Conservation (phyloP, 1,284 basidiomycete species). For the Mycosarcoma maydis region DNA sequence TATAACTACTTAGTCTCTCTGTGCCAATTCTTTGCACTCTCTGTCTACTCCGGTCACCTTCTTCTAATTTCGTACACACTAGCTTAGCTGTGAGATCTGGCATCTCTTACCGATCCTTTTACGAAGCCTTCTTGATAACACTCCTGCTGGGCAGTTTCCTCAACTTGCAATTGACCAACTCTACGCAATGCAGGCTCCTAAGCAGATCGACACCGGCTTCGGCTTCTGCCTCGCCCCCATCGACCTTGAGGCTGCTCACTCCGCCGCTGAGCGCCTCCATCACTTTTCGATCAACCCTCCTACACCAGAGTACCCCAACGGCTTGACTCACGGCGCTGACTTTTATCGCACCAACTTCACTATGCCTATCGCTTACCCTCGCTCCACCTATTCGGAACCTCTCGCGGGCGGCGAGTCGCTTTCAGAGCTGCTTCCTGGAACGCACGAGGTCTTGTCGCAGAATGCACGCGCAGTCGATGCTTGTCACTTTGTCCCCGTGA, state of each 20-base stretch:
- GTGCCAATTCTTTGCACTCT: background rate
- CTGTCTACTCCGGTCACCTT: too few species aligned
- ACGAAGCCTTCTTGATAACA: background rate
- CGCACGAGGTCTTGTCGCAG: constrained; percentile 42
- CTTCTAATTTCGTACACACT: background rate
- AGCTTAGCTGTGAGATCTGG: constrained; percentile 30
- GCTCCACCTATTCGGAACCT: constrained; percentile 40
- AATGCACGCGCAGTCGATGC: constrained; percentile 39
- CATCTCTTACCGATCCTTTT: constrained; percentile 14
- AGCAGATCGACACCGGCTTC: constrained; percentile 45
- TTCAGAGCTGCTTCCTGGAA: constrained; percentile 37
- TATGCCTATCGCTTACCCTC: constrained; percentile 42
- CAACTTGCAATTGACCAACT: background rate
- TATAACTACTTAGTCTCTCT: background rate
- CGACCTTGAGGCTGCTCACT: constrained; percentile 38
- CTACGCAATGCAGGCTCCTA: constrained; percentile 34
- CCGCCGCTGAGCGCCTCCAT: constrained; percentile 37
- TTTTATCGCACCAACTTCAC: constrained; percentile 39
- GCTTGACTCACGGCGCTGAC: constrained; percentile 24
- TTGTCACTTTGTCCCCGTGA: constrained; percentile 42
- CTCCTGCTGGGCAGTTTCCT: constrained; percentile 33
- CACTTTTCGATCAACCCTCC: constrained; percentile 37
- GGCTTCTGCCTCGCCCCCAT: constrained; percentile 41
- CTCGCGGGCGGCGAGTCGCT: constrained; percentile 41
- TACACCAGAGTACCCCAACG: constrained; percentile 29